These are phyloP conservation scores for Zopfochytrium polystomum DNA, from an alignment of 371 early-diverging fungal species.

Conservation along the genomic window DNA sequence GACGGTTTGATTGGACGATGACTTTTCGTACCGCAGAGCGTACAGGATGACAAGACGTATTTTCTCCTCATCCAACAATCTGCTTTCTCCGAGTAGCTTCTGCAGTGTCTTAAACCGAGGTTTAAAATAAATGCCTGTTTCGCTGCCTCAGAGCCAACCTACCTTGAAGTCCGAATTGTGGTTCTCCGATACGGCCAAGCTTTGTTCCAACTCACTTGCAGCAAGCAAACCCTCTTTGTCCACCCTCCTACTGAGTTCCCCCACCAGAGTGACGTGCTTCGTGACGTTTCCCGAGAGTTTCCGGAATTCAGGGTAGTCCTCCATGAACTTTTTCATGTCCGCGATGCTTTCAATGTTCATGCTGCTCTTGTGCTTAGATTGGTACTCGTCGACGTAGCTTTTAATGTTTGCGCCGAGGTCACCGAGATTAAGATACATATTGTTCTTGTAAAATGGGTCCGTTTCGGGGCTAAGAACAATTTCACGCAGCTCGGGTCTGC, in stretches of 20 bases:
- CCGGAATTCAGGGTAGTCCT: constrained; percentile 95
- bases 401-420: constrained; percentile 93
- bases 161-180: constrained; percentile 79
- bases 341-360: constrained; percentile 88
- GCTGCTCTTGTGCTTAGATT: constrained; percentile 80
- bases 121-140: neutral
- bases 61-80: constrained; percentile 71
- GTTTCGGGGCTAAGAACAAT: constrained; percentile 74
- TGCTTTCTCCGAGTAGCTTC: constrained; percentile 61
- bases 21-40: constrained; percentile 84
- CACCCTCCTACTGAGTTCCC: constrained; percentile 85
- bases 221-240: constrained; percentile 69
- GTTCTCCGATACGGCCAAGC: constrained; percentile 81
- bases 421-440: constrained; percentile 87
- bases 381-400: constrained; percentile 88
- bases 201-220: constrained; percentile 91
- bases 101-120: constrained; percentile 46
- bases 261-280: constrained; percentile 93
- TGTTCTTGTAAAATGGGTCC: constrained; percentile 86
- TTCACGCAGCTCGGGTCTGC: constrained; percentile 79
- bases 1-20: constrained; percentile 63
- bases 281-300: constrained; percentile 92
- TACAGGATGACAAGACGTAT: constrained; percentile 79
- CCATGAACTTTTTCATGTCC: constrained; percentile 97
- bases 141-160: neutral